Evolutionary conservation across 164 flowering plant genomes (phyloP).

Genomic region (Taxillus chinensis): DNA sequence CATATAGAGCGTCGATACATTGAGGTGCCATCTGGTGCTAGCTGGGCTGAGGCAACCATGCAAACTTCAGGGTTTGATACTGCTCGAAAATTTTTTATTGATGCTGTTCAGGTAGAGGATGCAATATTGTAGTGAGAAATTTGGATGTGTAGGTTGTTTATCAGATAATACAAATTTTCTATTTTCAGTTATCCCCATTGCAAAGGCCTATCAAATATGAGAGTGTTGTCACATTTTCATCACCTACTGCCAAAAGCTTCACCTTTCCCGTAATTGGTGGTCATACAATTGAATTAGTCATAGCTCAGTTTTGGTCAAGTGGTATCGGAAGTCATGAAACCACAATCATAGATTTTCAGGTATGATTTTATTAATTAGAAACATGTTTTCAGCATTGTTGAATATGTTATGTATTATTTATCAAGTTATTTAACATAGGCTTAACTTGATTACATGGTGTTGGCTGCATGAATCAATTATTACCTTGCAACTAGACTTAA

Average conservation of each 20-base stretch:
- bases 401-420: too few relatives aligned
- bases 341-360: slow-evolving; percentile 82
- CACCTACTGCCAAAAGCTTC: slow-evolving; percentile 68
- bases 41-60: slow-evolving; percentile 90
- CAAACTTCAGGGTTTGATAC: slow-evolving; percentile 75
- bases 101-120: slow-evolving; percentile 70
- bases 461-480: too few relatives aligned
- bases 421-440: too few relatives aligned
- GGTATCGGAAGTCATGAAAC: slow-evolving; percentile 83
- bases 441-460: too few relatives aligned
- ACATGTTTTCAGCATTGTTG: too few relatives aligned
- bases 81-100: slow-evolving; percentile 68
- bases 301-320: slow-evolving; percentile 97
- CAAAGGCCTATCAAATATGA: slow-evolving; percentile 91
- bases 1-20: slow-evolving; percentile 75
- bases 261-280: slow-evolving; percentile 74
- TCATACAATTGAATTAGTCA: slow-evolving; percentile 79
- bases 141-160: too few relatives aligned
- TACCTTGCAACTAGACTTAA: too few relatives aligned
- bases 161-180: too few relatives aligned
- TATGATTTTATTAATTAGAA: slow-evolving; percentile 10
- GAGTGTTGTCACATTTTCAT: slow-evolving; percentile 63
- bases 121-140: not conserved
- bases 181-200: slow-evolving; percentile 65
- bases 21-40: slow-evolving; percentile 82